Base-by-base conservation (phyloP, 169 alveolate species). In the Cystoisospora suis region DNA sequence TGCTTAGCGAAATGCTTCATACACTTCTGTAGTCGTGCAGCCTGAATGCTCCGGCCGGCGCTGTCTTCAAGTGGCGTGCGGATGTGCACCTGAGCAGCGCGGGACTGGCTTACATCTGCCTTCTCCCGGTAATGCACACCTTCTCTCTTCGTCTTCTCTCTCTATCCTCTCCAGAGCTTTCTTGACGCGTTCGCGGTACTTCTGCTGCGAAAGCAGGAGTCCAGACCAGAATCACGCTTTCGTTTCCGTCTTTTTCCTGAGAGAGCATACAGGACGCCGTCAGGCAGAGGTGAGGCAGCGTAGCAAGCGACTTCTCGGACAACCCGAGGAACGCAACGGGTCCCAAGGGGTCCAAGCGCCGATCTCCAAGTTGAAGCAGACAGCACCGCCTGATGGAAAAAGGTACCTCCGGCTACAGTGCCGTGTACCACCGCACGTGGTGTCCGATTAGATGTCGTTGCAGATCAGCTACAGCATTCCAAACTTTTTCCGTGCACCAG, bases 81-180 rank as follows among this genome's bases (percentile, higher is more conserved):
- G n/a, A n/a, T n/a, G n/a, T n/a, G n/a, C n/a, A n/a, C 61, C 61
- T 12, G n/a, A 49, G 9, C 27, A 23, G 36, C 44, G 0, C 36
- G 36, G 42, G 46, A 65, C 29, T 65, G 38, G 29, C 79, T 65
- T 1, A 65, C 79, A 40, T 3, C 36, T 65, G 38, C 15, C 5
- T 34, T 38, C 79, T 29, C 46, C 79, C 79, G 44, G 15, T 44
- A 34, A 32, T 15, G 83, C 83, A 15, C 12, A 15, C 23, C 23
- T 53, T 56, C 83, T 72, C 15, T 17, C n/a, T 40, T 36, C 58
- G 59, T 72, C 83, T 72, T 72, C 83, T 9, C 58, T 9, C 15
- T 29, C 83, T 40, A 72, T 72, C 44, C 83, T 27, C 5, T 38
- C 58, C 17, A 72, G 83, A 34, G 83, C 83, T 20, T 38, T 72